Conservation (phyloP, 495 filamentous ascomycete species). For the Aspergillus campestris region DNA sequence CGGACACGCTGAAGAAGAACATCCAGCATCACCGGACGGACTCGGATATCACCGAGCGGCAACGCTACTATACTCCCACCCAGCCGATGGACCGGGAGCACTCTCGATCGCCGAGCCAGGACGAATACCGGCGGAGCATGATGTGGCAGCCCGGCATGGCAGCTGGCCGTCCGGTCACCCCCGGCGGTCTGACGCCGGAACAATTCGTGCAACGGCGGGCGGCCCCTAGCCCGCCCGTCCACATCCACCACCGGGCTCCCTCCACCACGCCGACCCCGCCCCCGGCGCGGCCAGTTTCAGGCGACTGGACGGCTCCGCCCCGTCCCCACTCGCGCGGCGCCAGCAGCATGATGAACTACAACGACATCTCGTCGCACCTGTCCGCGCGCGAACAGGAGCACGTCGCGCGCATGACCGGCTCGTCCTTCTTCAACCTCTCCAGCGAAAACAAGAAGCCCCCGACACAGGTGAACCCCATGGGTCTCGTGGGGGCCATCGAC, state of each 20-base stretch:
- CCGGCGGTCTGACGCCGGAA: conserved; percentile 52
- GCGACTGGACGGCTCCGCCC: conserved; percentile 43
- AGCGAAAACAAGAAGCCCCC: conserved; percentile 38
- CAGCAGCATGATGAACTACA: conserved; percentile 32
- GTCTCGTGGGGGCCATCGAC: conserved; percentile 70
- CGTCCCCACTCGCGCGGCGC: conserved; percentile 46
- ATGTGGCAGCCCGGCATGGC: conserved; percentile 73
- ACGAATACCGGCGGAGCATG: conserved; percentile 51
- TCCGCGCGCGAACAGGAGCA: conserved; percentile 94
- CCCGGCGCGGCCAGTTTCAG: conserved; percentile 40
- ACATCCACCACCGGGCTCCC: conserved; percentile 51
- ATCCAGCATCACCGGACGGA: conserved; percentile 32
- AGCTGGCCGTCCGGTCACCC: conserved; percentile 33
- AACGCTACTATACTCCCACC: conserved; percentile 17
- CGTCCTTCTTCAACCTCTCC: conserved; percentile 67
- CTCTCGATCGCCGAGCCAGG: conserved; percentile 32
- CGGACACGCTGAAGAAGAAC: conserved; percentile 30
- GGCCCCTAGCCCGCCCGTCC: conserved; percentile 42
- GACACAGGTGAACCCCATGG: conserved; percentile 41
- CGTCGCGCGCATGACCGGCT: conserved; percentile 78
- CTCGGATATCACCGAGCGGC: conserved; percentile 28
- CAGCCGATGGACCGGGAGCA: conserved; percentile 23
- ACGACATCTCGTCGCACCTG: conserved; percentile 56
- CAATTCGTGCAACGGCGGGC: conserved; percentile 84
- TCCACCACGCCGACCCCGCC: conserved; percentile 42